phyloP scores from a whole-genome alignment of 2,329 filamentous ascomycete genomes.

The Fusarium torulosum region DNA sequence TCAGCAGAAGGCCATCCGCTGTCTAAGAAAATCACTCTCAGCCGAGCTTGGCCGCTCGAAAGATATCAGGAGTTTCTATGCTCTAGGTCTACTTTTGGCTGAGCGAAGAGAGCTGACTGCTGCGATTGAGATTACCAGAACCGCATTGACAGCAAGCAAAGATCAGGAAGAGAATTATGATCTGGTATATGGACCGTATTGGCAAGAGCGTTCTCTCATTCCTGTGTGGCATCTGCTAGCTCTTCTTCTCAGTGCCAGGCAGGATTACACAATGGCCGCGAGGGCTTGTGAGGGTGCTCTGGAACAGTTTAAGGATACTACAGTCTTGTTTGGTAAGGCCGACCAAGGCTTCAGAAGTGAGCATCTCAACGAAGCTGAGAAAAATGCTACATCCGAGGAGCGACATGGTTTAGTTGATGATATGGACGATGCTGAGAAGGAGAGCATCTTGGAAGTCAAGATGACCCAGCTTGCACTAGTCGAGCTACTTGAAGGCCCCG shows the following conservation, averaged over 20 bases:
- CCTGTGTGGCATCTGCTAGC: conserved; percentile 93
- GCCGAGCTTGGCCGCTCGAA: conserved; percentile 73
- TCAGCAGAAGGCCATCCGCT: conserved; percentile 81
- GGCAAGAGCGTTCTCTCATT: conserved; percentile 75
- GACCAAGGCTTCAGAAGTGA: conserved; percentile 72
- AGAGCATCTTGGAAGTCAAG: conserved; percentile 90
- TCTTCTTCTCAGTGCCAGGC: conserved; percentile 84
- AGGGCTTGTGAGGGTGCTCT: conserved; percentile 91
- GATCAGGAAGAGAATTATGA: conserved; percentile 59
- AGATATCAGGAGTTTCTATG: conserved; percentile 83
- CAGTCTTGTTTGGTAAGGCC: conserved; percentile 75
- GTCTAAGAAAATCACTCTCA: conserved; percentile 78
- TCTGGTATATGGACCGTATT: conserved; percentile 63
- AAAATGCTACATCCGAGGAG: conserved; percentile 42
- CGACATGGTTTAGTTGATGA: conserved; percentile 74
- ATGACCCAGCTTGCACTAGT: conserved; percentile 92
- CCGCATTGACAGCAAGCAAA: conserved; percentile 74
- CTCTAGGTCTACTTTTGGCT: conserved; percentile 85
- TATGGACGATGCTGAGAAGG: conserved; percentile 87
- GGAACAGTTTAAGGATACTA: conserved; percentile 83
- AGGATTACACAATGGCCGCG: conserved; percentile 84
- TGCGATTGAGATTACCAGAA: conserved; percentile 86
- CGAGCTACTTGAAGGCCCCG: conserved; percentile 85
- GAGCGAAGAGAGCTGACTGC: conserved; percentile 84
- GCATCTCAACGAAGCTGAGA: conserved; percentile 71